Conservation (phyloP, 805 yeast species). For the Metschnikowia dekortorum region DNA sequence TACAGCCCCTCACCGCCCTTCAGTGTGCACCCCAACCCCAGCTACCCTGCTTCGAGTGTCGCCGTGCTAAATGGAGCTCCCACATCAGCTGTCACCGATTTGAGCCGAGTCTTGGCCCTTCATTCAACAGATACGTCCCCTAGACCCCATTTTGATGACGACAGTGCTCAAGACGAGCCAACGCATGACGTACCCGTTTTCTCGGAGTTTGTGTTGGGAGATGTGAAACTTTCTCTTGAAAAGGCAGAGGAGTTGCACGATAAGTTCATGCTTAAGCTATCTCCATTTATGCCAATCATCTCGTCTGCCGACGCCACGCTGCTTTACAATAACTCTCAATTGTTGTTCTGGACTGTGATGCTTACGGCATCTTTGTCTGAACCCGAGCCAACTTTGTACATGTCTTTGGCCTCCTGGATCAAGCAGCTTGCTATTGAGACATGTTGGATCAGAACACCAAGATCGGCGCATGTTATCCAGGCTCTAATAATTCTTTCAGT, state of each 20-base stretch:
- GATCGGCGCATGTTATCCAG: slow-evolving; percentile 91
- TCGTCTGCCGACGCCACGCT: slow-evolving; percentile 67
- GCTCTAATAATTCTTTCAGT: slow-evolving; percentile 77
- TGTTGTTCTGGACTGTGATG: slow-evolving; percentile 88
- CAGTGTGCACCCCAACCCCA: neutral
- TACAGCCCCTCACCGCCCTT: slow-evolving; percentile 7
- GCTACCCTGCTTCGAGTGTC: neutral
- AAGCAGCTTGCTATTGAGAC: slow-evolving; percentile 87
- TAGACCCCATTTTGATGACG: slow-evolving; percentile 11
- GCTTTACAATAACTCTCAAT: slow-evolving; percentile 75
- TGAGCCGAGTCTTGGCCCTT: slow-evolving; percentile 20
- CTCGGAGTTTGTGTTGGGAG: slow-evolving; percentile 71
- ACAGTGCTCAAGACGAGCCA: slow-evolving; percentile 3
- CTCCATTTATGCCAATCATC: slow-evolving; percentile 78
- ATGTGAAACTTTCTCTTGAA: slow-evolving; percentile 58
- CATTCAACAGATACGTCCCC: slow-evolving; percentile 32
- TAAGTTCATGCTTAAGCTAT: slow-evolving; percentile 58
- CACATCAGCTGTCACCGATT: slow-evolving; percentile 12
- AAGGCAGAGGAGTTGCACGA: slow-evolving; percentile 73
- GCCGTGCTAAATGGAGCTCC: neutral
- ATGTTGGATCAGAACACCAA: slow-evolving; percentile 89
- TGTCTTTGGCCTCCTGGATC: slow-evolving; percentile 68
- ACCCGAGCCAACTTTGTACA: slow-evolving; percentile 80
- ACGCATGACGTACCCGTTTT: slow-evolving; percentile 22
- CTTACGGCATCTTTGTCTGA: slow-evolving; percentile 82